Conservation (phyloP, 2,329 filamentous ascomycete genomes). For the Colletotrichum sp. region DNA sequence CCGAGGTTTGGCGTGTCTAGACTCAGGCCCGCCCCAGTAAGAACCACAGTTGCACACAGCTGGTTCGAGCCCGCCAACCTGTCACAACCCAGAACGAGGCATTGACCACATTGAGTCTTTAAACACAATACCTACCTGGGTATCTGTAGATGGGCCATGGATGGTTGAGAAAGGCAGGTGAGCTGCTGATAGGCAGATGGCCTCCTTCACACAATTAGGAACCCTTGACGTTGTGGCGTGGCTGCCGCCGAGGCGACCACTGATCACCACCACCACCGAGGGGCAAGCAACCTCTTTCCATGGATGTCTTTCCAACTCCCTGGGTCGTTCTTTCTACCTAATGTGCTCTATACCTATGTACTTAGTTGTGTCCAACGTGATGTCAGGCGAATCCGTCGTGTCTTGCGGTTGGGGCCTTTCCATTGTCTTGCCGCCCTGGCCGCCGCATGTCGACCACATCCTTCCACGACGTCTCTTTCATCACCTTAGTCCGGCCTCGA, state of each 20-base stretch:
- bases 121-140: not conserved
- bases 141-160: not conserved
- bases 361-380: not conserved
- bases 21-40: not conserved
- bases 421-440: slow-evolving; percentile 6
- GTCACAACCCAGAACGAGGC: not conserved
- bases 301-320: not conserved
- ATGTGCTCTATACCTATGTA: too few relatives aligned
- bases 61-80: not conserved
- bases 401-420: not conserved
- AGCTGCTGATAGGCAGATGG: not conserved
- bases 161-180: not conserved
- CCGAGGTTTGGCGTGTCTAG: not conserved
- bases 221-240: not conserved
- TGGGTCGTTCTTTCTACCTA: not conserved
- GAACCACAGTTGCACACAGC: not conserved
- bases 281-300: not conserved
- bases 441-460: not conserved
- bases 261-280: not conserved
- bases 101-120: not conserved
- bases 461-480: not conserved
- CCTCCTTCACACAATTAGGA: not conserved
- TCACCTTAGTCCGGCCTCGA: not conserved
- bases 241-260: not conserved
- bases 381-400: not conserved